Evolutionary conservation across 1,139 yeast species (phyloP), one percentile per base, ranked within the genome.

Genomic region (Nakaseomyces delphensis): DNA sequence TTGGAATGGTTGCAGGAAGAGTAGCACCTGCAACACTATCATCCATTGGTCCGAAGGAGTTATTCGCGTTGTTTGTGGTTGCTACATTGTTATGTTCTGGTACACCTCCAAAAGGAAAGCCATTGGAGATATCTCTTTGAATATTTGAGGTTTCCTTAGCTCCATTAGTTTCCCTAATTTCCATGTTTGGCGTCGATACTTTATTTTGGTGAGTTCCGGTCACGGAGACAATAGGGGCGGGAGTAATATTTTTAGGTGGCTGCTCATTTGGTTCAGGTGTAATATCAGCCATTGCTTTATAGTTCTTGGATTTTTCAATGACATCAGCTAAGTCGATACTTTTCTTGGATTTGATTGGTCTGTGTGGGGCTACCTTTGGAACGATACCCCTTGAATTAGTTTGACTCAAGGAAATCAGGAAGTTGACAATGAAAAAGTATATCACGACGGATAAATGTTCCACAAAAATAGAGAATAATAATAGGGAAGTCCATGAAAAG

Each of bases 11-110:
- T 14, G 48, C 47, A 4, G 66, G 66, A n/a, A 62, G 40, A 8
- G 65, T 61, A 1, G 66, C 66, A 36, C 65, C 67, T 7, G 62
- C 63, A 45, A 54, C 54, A 23, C 50, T 45, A n/a, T 20, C 37
- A 33, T 35, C 27, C 25, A 39, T 25, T 36, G 25, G 7, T 3
- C 18, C 35, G 3, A 31, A 2, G 14, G 35, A 31, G 35, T 31
- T 31, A 14, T 11, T 11, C 4, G 35, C n/a, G 13, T 31, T 31
- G 21, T 16, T 31, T 4, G 21, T 31, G n/a, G 35, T 4, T 5
- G 6, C 13, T 31, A 13, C 18, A 11, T 11, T 19, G 18, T 16
- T 31, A 28, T 11, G 10, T 31, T 16, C 35, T 8, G 13, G 11
- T 8, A 4, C 35, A 31, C 11, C 18, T 18, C 14, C 23, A 31